phyloP scores from a whole-genome alignment of 1,284 basidiomycete genomes.

The Fistulinella staudtii region DNA sequence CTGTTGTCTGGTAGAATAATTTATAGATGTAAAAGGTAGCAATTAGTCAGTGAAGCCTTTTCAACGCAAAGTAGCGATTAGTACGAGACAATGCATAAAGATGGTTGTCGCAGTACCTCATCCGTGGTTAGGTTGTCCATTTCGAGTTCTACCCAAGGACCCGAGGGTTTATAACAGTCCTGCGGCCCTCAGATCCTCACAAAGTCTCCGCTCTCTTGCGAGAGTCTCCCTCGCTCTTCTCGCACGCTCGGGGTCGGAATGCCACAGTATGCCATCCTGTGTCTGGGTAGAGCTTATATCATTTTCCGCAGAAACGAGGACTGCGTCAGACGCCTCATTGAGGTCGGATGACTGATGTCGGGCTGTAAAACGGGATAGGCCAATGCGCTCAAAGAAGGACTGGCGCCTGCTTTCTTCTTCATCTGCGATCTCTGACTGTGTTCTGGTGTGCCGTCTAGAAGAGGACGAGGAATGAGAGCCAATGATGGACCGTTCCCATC shows the following conservation, averaged over 20 bases:
- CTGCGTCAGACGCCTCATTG: slow-evolving; percentile 6
- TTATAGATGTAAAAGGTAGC: slow-evolving; percentile 12
- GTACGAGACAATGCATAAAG: slow-evolving; percentile 15
- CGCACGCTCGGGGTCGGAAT: slow-evolving; percentile 43
- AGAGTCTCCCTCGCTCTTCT: slow-evolving; percentile 46
- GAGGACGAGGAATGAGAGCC: slow-evolving; percentile 37
- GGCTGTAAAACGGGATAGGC: slow-evolving; percentile 17
- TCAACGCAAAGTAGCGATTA: not conserved
- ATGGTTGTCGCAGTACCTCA: not conserved
- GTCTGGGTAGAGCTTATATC: slow-evolving; percentile 1
- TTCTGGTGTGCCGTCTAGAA: slow-evolving; percentile 19
- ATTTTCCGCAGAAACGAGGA: slow-evolving; percentile 5
- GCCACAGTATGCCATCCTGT: slow-evolving; percentile 23
- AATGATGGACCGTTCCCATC: slow-evolving; percentile 76
- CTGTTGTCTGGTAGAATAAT: slow-evolving; percentile 6
- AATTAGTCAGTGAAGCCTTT: not conserved
- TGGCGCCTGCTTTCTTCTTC: slow-evolving; percentile 23
- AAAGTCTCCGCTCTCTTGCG: slow-evolving; percentile 39
- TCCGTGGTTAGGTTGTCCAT: not conserved
- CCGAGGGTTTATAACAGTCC: slow-evolving; percentile 48
- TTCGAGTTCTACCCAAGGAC: slow-evolving; percentile 6
- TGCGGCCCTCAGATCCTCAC: slow-evolving; percentile 59
- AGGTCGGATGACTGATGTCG: slow-evolving; percentile 14
- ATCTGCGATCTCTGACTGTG: slow-evolving; percentile 24
- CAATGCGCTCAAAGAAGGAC: slow-evolving; percentile 28